Evolutionary conservation across 1,139 yeast species (phyloP).

Genomic region (Saccharomyces hybrid): DNA sequence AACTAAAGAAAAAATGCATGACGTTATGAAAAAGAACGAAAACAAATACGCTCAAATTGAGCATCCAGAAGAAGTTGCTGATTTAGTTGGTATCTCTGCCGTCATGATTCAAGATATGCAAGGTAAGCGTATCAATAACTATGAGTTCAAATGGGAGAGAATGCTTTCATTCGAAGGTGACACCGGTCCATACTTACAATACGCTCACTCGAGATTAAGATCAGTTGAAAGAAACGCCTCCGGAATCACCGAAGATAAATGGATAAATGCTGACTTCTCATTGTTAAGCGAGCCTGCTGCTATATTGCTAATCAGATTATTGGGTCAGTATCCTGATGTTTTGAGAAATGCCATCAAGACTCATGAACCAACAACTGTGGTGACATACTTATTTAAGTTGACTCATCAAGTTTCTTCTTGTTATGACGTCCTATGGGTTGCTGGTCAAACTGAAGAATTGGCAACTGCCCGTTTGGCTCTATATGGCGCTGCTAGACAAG

Average conservation of each 20-base stretch:
- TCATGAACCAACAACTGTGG: slow-evolving; percentile 89
- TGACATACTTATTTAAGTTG: slow-evolving; percentile 85
- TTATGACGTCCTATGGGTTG: slow-evolving; percentile 94
- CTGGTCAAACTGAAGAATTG: slow-evolving; percentile 85
- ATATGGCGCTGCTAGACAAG: slow-evolving; percentile 86
- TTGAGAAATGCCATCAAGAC: slow-evolving; percentile 78
- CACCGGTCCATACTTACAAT: slow-evolving; percentile 97
- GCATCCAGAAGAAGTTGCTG: slow-evolving; percentile 93
- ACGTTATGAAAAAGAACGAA: slow-evolving; percentile 91
- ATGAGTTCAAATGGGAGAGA: slow-evolving; percentile 96
- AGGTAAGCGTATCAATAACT: slow-evolving; percentile 92
- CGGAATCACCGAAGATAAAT: slow-evolving; percentile 38
- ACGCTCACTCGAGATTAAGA: slow-evolving; percentile 95
- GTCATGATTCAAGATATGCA: slow-evolving; percentile 99
- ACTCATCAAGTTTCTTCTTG: slow-evolving; percentile 93
- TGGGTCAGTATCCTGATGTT: slow-evolving; percentile 90
- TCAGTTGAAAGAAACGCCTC: slow-evolving; percentile 85
- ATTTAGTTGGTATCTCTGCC: slow-evolving; percentile 91
- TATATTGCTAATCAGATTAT: slow-evolving; percentile 59
- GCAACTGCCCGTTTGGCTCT: slow-evolving; percentile 91
- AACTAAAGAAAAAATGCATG: slow-evolving; percentile 93
- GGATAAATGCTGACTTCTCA: slow-evolving; percentile 55
- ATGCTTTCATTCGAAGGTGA: slow-evolving; percentile 99
- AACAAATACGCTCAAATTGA: slow-evolving; percentile 88
- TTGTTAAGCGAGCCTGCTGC: slow-evolving; percentile 75